Evolutionary conservation across 176 grass and related monocot genomes (phyloP), one percentile per base, ranked within the genome.

Genomic region (Thinopyrum elongatum): DNA sequence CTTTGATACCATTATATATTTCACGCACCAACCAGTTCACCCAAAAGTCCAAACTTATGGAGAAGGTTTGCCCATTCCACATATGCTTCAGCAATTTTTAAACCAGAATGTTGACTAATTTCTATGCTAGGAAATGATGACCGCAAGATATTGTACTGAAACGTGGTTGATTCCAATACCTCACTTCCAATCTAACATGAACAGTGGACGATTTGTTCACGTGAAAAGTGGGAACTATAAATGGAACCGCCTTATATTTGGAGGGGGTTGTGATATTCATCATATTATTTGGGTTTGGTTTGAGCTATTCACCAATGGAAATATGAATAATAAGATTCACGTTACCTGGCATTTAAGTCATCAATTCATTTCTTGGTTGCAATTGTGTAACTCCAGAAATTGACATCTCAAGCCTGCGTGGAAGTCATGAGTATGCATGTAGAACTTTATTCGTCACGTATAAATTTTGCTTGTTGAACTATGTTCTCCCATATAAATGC

Each of bases 341-440:
- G 16, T 76, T 60, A 59, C 19, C 76, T 19, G 63, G 65, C 26
- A 49, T 26, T 70, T 70, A 16, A 53, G 3, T 35, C 72, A 26
- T 63, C 21, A 8, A 72, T 81, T 63, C 29, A 53, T 73, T 81
- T 73, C 6, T 87, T 47, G 17, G 8, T 76, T 5, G 26, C 17
- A 31, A 42, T 30, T 23, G 38, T 30, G 22, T 64, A 81, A 36
- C 22, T 87, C 55, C 68, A 73, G 38, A 74, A 35, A 80, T 63
- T 63, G 31, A 29, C 30, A 62, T 26, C 65, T 80, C 25, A 70
- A 71, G 35, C 84, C 51, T 80, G 26, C 31, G 19, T 28, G 44
- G 23, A 58, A 58, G 19, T 84, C 74, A 57, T 85, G 23, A 78
- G 36, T 85, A 78, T 78, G 63, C 16, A 9, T 61, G 41, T 62